Percentiles rank a stretch among this genome's conserved stretches.
These are phyloP conservation scores for Aspergillus pseudotamarii DNA, from an alignment of 2,329 filamentous ascomycete genomes.

Conservation along the genomic window DNA sequence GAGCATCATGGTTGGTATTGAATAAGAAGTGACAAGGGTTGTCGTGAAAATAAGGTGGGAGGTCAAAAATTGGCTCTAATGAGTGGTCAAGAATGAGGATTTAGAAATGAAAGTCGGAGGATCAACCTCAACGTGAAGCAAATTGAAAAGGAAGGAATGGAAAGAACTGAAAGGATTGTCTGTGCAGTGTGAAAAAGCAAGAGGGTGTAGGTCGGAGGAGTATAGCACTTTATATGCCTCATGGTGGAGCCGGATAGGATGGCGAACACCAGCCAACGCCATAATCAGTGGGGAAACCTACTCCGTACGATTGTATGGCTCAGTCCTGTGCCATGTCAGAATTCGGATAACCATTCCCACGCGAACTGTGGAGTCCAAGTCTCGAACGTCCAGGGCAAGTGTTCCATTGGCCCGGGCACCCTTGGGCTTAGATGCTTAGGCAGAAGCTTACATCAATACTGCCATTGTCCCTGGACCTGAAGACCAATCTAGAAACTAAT, in stretches of 20 bases:
- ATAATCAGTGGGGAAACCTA: no score
- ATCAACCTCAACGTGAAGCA: not conserved
- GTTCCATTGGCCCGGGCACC: not conserved
- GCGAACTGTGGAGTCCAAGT: not conserved
- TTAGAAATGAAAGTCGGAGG: not conserved
- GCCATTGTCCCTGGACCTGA: not conserved
- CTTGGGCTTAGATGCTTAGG: not conserved
- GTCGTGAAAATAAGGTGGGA: not conserved
- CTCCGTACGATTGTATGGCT: no score
- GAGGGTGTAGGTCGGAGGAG: not conserved
- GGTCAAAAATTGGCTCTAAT: not conserved
- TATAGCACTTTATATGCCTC: not conserved
- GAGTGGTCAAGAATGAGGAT: not conserved
- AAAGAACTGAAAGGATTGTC: not conserved
- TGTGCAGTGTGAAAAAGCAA: not conserved
- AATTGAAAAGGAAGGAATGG: not conserved
- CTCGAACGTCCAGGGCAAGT: not conserved
- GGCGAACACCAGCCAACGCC: not conserved
- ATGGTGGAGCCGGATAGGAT: not conserved
- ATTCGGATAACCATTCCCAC: not conserved
- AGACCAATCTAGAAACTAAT: not conserved
- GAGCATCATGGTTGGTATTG: constrained; percentile 11
- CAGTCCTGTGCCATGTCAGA: not conserved
- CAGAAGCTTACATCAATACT: not conserved
- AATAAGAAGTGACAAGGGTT: not conserved